A percentile compares a stretch with the other conserved stretches of the same genome.
Conservation (phyloP, 177 flowering plant species). For the Telopea speciosissima region DNA sequence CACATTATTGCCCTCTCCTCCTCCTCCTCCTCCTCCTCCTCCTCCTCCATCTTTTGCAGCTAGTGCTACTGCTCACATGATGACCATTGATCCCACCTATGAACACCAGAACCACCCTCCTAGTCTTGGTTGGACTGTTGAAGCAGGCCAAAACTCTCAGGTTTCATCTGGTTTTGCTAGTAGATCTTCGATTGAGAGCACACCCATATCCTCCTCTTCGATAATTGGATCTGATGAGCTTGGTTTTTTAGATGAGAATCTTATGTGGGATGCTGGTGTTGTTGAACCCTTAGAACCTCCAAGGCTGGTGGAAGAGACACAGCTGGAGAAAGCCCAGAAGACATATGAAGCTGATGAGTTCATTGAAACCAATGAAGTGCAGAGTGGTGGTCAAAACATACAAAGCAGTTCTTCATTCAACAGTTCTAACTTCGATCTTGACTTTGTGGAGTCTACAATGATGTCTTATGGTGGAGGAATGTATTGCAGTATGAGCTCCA, state of each 20-base stretch:
- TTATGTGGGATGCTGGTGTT: conserved; percentile 15
- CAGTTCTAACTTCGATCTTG: conserved; percentile 29
- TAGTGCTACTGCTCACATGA: too few relatives aligned
- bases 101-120: conserved; percentile 18
- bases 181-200: conserved; percentile 7
- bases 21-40: neutral
- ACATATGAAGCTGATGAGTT: conserved; percentile 12
- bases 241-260: conserved; percentile 21
- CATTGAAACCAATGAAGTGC: conserved; percentile 15
- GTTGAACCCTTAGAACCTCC: conserved; percentile 14
- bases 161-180: conserved; percentile 2
- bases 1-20: conserved; percentile 11
- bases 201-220: conserved; percentile 15
- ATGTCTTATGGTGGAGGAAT: conserved; percentile 35
- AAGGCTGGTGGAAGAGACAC: conserved; percentile 8
- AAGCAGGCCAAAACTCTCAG: conserved; percentile 9
- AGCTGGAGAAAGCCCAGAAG: conserved; percentile 4
- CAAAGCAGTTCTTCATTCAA: conserved; percentile 16
- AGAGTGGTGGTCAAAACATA: conserved; percentile 7
- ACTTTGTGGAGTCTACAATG: conserved; percentile 38
- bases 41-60: conserved; percentile 7
- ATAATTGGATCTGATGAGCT: conserved; percentile 20
- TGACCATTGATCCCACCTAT: conserved; percentile 6
- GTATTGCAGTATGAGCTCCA: conserved; percentile 22
- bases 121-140: conserved; percentile 11